Evolutionary conservation across 805 yeast species (phyloP).

Genomic region (baker's yeast (Saccharomyces cerevisiae)): DNA sequence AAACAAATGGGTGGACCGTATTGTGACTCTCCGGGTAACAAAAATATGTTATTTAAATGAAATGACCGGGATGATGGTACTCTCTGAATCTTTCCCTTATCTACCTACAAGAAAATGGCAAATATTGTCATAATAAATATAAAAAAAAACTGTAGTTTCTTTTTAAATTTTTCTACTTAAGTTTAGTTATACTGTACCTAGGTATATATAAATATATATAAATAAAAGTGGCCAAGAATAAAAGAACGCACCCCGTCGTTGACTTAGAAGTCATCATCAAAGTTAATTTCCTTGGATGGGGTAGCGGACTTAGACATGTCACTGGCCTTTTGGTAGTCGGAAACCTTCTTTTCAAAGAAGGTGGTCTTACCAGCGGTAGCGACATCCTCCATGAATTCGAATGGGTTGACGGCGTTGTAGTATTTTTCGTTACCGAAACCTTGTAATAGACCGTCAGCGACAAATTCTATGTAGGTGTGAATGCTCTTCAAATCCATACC

Average conservation of each 20-base stretch:
- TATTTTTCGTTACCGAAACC: conserved; percentile 83
- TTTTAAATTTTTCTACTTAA: not conserved
- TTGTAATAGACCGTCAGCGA: conserved; percentile 86
- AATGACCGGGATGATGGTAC: no score
- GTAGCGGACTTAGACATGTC: conserved; percentile 73
- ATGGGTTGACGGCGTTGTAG: conserved; percentile 84
- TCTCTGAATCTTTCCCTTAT: not conserved
- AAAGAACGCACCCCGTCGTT: not conserved
- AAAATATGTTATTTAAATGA: no score
- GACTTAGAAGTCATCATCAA: conserved; percentile 84
- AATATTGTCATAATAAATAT: not conserved
- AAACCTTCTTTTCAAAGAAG: conserved; percentile 96
- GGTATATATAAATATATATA: not conserved
- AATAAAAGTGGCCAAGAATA: not conserved
- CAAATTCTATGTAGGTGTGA: conserved; percentile 95
- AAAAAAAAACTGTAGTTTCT: not conserved
- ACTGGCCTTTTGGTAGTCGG: conserved; percentile 97
- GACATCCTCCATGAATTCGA: conserved; percentile 96
- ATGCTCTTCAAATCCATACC: conserved; percentile 88
- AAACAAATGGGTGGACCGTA: not conserved
- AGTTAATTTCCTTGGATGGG: conserved; percentile 50
- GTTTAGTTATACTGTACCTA: not conserved
- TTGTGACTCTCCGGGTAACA: not conserved
- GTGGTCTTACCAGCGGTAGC: conserved; percentile 96
- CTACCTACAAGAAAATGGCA: not conserved